Conservation (phyloP, 345 rosid species). For the Litchi chinensis region DNA sequence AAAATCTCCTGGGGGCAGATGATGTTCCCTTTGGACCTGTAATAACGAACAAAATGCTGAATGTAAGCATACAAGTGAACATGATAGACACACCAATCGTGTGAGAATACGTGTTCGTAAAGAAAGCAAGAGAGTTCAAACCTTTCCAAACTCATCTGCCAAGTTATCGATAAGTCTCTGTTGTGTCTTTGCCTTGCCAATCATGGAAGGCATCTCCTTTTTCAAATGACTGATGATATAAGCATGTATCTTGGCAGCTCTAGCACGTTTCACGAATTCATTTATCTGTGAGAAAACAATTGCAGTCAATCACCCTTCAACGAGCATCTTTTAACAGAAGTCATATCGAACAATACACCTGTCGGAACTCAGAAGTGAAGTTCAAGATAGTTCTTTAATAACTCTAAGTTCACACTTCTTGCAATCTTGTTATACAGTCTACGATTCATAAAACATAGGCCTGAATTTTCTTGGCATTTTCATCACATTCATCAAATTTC, state of each 20-base stretch:
- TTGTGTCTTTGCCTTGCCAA: slow-evolving; percentile 92
- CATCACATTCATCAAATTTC: background rate
- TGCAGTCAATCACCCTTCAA: slow-evolving; percentile 4
- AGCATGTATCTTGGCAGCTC: slow-evolving; percentile 97
- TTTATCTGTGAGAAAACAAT: slow-evolving; percentile 57
- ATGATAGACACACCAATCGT: background rate
- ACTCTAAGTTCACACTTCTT: background rate
- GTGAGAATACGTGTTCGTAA: background rate
- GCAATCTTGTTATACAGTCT: background rate
- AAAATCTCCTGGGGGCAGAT: slow-evolving; percentile 86
- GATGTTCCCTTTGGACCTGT: slow-evolving; percentile 89
- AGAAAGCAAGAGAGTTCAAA: slow-evolving; percentile 22
- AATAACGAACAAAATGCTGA: background rate
- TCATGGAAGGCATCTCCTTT: slow-evolving; percentile 92
- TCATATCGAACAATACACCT: too few relatives aligned
- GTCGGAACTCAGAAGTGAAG: background rate
- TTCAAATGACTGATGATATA: slow-evolving; percentile 84
- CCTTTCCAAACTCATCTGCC: slow-evolving; percentile 80
- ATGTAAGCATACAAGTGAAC: background rate
- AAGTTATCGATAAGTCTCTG: slow-evolving; percentile 77
- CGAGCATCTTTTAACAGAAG: background rate
- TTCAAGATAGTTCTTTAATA: background rate
- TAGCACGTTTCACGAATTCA: slow-evolving; percentile 93
- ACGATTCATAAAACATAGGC: too few relatives aligned
- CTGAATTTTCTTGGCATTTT: too few relatives aligned